Evolutionary conservation across 192 early-diverging fungal species (phyloP), one percentile per base, ranked within the genome.

Genomic region (Podila horticola): DNA sequence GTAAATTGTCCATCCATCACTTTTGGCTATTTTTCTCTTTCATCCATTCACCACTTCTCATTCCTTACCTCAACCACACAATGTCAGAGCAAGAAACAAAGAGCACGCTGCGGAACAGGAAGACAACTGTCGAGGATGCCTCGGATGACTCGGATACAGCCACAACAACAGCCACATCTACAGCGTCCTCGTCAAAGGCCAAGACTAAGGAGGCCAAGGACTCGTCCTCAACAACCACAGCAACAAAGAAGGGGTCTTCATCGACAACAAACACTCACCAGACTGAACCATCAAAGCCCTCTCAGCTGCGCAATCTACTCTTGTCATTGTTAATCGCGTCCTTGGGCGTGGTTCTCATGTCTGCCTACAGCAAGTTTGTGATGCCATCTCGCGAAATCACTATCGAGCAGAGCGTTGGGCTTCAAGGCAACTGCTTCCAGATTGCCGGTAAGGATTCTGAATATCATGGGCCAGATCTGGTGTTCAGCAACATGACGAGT

Each of bases 61-160:
- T 67, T 58, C 33, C 29, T 41, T 20, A 13, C 20, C 28, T 34
- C 29, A 62, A 13, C 34, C 17, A 24, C 63, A 48, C 11, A 33
- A 52, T n/a, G 31, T 31, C 55, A 24, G 65, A 64, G 2, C 59
- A 50, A 24, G 34, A 49, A 5, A 41, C 26, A 38, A 45, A 22
- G 8, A 36, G 50, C 24, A 55, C 66, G 3, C 62, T 81, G 26
- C 72, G 71, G 67, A 81, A 69, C 62, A 72, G 77, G 10, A 72
- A 29, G 62, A 73, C 71, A 28, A 81, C 77, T 31, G 77, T 81
- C 45, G 71, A 81, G 71, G 77, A 81, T 29, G 77, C 71, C 57
- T 51, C 64, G 6, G 63, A 70, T 51, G 71, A 73, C 45, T 72
- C 69, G 31, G 77, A 81, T 52, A 36, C 77, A 19, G 69, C 64